Evolutionary conservation across 192 early-diverging fungal species (phyloP).

Genomic region (Linnemannia hyalina): DNA sequence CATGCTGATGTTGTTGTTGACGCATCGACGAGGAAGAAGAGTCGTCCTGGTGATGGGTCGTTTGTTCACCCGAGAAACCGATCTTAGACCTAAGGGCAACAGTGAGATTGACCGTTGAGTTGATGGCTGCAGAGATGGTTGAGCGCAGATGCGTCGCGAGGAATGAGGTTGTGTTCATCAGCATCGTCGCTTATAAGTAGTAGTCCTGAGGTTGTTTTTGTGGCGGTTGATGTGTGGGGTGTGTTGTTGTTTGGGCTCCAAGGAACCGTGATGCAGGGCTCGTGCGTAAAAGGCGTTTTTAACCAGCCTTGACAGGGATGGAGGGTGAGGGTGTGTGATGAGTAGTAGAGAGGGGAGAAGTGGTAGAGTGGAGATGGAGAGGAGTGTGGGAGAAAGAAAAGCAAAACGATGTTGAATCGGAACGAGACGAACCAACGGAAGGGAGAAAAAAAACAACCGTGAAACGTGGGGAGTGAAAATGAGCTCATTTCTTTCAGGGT

Average conservation of each 20-base stretch:
- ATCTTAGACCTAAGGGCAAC: conserved; percentile 39
- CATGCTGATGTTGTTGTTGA: neutral
- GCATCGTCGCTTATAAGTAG: conserved; percentile 9
- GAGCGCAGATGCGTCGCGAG: conserved; percentile 40
- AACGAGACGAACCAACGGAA: neutral
- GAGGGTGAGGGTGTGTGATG: neutral
- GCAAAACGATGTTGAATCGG: neutral
- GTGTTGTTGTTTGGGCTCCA: neutral
- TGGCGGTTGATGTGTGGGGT: neutral
- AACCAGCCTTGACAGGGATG: conserved; percentile 8
- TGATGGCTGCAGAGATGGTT: conserved; percentile 33
- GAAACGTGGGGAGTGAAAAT: conserved; percentile 3
- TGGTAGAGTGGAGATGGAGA: neutral
- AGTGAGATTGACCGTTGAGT: conserved; percentile 27
- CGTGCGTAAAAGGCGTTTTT: neutral
- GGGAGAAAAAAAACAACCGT: neutral
- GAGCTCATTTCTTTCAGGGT: neutral
- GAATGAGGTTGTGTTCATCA: conserved; percentile 52
- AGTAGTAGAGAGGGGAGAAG: neutral
- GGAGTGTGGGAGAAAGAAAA: neutral
- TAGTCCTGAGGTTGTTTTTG: neutral
- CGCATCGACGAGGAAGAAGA: neutral
- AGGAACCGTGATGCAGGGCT: conserved; percentile 2
- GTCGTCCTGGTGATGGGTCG: neutral
- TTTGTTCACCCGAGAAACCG: conserved; percentile 6